phyloP scores from a whole-genome alignment of 176 grass and related monocot species.

The Zoysia pacifica region DNA sequence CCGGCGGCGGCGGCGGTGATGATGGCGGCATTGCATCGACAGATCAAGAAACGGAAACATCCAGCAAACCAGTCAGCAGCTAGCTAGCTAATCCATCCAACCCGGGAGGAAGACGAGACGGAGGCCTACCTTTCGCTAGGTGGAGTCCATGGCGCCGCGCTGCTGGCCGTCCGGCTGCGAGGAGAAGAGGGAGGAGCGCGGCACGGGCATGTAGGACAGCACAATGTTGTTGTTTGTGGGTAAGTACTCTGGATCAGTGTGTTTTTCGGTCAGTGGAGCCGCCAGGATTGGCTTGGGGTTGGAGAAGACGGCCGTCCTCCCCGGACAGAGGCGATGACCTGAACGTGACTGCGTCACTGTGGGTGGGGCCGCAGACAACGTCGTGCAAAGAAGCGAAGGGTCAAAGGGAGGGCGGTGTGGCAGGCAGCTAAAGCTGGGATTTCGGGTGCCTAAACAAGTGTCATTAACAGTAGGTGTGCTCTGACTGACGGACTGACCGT shows the following conservation, averaged over 20 bases:
- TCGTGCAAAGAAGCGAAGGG: slow-evolving; percentile 62
- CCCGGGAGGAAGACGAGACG: neutral
- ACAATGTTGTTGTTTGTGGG: neutral
- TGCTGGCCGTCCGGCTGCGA: neutral
- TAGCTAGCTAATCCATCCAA: neutral
- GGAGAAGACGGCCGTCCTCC: slow-evolving; percentile 4
- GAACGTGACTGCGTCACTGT: neutral
- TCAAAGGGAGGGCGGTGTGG: slow-evolving; percentile 32
- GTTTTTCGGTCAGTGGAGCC: slow-evolving; percentile 12
- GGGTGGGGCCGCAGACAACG: slow-evolving; percentile 12
- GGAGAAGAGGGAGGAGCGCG: neutral
- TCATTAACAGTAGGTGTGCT: neutral
- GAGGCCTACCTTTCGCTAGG: slow-evolving; percentile 34
- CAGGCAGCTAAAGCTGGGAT: slow-evolving; percentile 5
- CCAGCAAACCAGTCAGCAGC: slow-evolving; percentile 18
- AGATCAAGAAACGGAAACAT: slow-evolving; percentile 30
- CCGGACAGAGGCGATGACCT: neutral
- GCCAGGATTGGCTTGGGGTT: slow-evolving; percentile 17
- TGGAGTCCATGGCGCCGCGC: slow-evolving; percentile 20
- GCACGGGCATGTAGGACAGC: neutral
- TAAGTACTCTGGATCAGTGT: neutral
- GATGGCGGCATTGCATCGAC: slow-evolving; percentile 29
- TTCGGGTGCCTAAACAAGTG: slow-evolving; percentile 28
- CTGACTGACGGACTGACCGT: neutral
- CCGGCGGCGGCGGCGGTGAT: neutral